phyloP scores from a whole-genome alignment of 345 rosid species.

The Diplotaxis tenuifolia region DNA sequence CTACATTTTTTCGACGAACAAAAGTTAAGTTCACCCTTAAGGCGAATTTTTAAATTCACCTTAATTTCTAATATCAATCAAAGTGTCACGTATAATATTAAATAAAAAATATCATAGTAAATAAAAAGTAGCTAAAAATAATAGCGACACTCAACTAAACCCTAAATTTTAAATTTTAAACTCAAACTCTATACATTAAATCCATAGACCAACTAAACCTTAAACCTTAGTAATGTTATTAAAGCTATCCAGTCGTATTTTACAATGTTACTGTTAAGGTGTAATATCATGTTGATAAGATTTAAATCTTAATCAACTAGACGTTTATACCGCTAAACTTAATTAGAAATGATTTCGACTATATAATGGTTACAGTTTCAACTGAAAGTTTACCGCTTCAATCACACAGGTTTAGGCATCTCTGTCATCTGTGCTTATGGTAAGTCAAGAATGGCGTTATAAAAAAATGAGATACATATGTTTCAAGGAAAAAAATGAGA shows the following conservation, averaged over 20 bases:
- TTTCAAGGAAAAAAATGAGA: background rate
- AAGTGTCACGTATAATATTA: no score
- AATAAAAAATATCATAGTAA: no score
- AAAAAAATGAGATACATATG: background rate
- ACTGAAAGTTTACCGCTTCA: background rate
- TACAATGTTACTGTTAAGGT: background rate
- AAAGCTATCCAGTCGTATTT: background rate
- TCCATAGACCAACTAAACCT: no score
- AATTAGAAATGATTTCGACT: background rate
- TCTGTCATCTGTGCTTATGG: background rate
- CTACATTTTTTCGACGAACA: background rate
- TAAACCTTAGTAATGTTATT: no score
- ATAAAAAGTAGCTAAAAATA: no score
- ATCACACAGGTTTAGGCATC: background rate
- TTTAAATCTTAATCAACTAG: background rate
- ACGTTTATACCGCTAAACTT: background rate
- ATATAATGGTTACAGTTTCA: background rate
- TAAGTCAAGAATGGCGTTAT: background rate
- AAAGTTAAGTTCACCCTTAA: no score
- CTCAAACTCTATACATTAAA: no score
- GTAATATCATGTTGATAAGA: background rate
- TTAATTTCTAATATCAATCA: no score
- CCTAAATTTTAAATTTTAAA: no score
- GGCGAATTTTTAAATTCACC: no score
- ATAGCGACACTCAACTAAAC: no score